These are phyloP conservation scores for Apiotrichum gamsii DNA, from an alignment of 1,284 basidiomycete genomes.

Conservation along the genomic window DNA sequence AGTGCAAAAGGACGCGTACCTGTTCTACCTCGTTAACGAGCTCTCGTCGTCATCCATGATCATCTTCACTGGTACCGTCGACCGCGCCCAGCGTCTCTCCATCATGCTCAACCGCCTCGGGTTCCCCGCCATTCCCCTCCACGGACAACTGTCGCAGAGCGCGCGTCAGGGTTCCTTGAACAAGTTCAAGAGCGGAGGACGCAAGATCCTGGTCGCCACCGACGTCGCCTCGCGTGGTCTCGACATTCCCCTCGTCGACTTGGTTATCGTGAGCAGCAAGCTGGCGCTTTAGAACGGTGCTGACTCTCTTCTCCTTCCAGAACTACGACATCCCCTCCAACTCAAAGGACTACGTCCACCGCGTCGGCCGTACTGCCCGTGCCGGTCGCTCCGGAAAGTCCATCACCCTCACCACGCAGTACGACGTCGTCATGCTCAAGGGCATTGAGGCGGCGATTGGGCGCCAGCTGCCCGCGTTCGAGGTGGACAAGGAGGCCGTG, in stretches of 20 bases:
- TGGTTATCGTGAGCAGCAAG: constrained; percentile 64
- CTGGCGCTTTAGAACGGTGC: no score
- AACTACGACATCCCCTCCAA: constrained; percentile 98
- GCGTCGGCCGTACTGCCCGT: constrained; percentile 94
- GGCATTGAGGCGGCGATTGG: constrained; percentile 87
- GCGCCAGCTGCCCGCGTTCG: constrained; percentile 88
- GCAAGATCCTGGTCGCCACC: constrained; percentile 87
- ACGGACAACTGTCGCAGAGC: constrained; percentile 91
- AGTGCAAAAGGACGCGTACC: constrained; percentile 84
- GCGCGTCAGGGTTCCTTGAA: constrained; percentile 87
- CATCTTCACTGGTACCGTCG: constrained; percentile 91
- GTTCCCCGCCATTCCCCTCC: constrained; percentile 91
- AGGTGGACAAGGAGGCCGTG: constrained; percentile 84
- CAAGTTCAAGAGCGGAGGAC: constrained; percentile 94
- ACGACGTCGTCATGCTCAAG: constrained; percentile 94
- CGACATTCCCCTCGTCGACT: constrained; percentile 92
- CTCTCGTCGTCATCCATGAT: constrained; percentile 90
- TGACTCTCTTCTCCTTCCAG: constrained; percentile 19
- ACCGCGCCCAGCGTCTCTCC: constrained; percentile 84
- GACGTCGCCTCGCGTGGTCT: constrained; percentile 96
- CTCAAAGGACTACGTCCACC: constrained; percentile 98
- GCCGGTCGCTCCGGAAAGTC: constrained; percentile 93
- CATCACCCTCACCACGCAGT: constrained; percentile 94
- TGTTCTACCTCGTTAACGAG: constrained; percentile 84
- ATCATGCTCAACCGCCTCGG: constrained; percentile 86